Evolutionary conservation across 768 basidiomycete species (phyloP), one percentile per base, ranked within the genome.

Genomic region (Tephrocybe rancida): DNA sequence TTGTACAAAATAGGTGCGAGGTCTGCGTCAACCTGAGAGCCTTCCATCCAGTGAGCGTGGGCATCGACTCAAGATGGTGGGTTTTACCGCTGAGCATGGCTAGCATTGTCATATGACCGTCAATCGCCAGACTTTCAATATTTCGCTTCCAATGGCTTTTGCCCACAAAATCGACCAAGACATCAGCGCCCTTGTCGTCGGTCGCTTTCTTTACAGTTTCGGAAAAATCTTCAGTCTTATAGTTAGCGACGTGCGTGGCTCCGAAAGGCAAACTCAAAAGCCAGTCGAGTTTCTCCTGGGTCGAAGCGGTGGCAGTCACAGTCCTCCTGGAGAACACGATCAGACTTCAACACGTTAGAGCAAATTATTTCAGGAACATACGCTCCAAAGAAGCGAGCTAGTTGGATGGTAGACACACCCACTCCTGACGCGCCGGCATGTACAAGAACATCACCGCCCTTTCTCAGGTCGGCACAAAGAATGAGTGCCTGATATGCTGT

Each of bases 391-490:
- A 79, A 64, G 22, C 90, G 84, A 18, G 94, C 92, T 18, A 97
- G 72, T 69, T 98, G 95, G 44, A 89, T 91, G 13, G 92, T 91
- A 2, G 94, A 87, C 14, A 95, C 67, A 1, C 94, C 94, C 3
- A 97, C 93, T 25, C 95, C 93, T 11, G 90, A 92, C 3, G 93
- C 93, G 6, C 87, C 95, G 18, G 94, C 93, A 64, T 98, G 96
- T 11, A 98, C 78, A 14, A 98, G 79, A 9, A 93, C 90, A 62
- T 88, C 72, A 43, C 92, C 87, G 30, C 84, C 83, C 57, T 77
- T 64, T 64, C 87, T 82, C 39, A 95, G 62, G 59, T 88, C 78
- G 0, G 86, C 89, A 56, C 86, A 82, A 30, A 87, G 66, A 43
- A 91, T 76, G 16, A 80, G 57, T 11, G 77, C 78, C 55, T 79